A percentile compares a stretch with the other conserved stretches of the same genome.
phyloP scores from a whole-genome alignment of 2,329 filamentous ascomycete genomes.

The Aspergillus pseudoglaucus region DNA sequence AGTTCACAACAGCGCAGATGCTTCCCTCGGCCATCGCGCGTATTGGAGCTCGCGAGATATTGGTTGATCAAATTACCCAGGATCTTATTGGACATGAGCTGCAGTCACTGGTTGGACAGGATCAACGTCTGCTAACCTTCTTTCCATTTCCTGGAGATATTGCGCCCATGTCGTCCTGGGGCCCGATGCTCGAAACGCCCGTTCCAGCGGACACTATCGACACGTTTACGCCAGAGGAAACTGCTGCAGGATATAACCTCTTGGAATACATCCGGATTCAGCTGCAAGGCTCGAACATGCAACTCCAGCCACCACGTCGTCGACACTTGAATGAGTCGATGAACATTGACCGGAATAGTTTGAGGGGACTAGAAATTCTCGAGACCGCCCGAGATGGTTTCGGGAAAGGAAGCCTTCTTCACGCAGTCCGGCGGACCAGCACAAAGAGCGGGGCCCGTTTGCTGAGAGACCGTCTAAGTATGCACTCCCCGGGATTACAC shows the following conservation, averaged over 20 bases:
- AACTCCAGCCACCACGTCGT: constrained; percentile 73
- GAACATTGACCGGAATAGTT: constrained; percentile 84
- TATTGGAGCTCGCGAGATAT: constrained; percentile 75
- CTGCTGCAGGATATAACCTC: constrained; percentile 70
- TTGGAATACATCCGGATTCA: constrained; percentile 77
- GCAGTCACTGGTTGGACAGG: constrained; percentile 63
- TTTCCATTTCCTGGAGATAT: constrained; percentile 45
- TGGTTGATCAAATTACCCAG: constrained; percentile 62
- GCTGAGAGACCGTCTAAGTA: constrained; percentile 75
- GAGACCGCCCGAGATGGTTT: constrained; percentile 74
- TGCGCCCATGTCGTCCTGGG: constrained; percentile 59
- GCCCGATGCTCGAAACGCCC: constrained; percentile 67
- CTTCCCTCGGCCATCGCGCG: constrained; percentile 77
- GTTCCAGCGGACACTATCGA: constrained; percentile 49
- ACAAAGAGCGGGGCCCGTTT: constrained; percentile 87
- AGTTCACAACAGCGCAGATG: constrained; percentile 62
- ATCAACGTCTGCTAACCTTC: constrained; percentile 70
- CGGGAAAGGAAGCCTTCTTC: constrained; percentile 76
- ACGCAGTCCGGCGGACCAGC: constrained; percentile 81
- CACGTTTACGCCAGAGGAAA: constrained; percentile 62
- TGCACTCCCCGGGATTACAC: constrained; percentile 11
- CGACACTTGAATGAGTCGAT: constrained; percentile 71
- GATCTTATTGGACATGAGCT: constrained; percentile 55
- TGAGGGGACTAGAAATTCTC: constrained; percentile 82
- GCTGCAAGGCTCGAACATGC: constrained; percentile 69